Base-by-base conservation (phyloP, 1,284 basidiomycete genomes). In the Ceratorhiza oryzae-sativae region DNA sequence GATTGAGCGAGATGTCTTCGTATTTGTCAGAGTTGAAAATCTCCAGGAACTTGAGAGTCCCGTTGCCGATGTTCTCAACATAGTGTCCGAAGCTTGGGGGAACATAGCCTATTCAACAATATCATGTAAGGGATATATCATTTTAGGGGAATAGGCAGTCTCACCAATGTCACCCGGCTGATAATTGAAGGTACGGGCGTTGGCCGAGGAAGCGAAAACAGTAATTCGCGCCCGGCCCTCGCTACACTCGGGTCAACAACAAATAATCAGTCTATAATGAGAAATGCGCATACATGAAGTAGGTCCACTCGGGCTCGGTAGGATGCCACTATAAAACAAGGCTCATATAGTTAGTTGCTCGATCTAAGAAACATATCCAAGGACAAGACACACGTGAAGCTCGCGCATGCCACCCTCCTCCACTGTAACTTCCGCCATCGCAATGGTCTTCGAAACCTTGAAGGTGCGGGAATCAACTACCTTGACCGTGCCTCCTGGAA, bases 181-280 rank as follows among this genome's bases (percentile, higher is more conserved):
- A 77, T 86, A 90, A 76, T 91, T 85, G 78, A 88, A 91, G 0
- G 90, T 91, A 53, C 86, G 79, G 0, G 90, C 87, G 72, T 87
- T 88, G 27, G 83, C 82, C 72, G 83, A 81, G 1, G 86, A 81
- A 1, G 88, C 89, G 76, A 90, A 91, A 39, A 68, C 63, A 4
- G 63, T 68, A 18, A 68, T 45, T 1, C 51, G 63, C 20, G 63
- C 63, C n/a, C 56, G n/a, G n/a, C 63, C 63, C 63, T 68, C 63
- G 15, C 61, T 63, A 30, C 32, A n/a, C 9, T 10, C 48, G 89
- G 70, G 2, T 90, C 89, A 74, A 84, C 81, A 61, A 86, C 89
- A 72, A 36, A 34, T 49, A 36, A 48, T 36, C 71, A 18, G 70
- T 67, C 23, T 15, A 4, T 25, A 18, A 10, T 3, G 25, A 49